phyloP scores from a whole-genome alignment of 2,329 filamentous ascomycete genomes.

The Helicocarpus griseus region DNA sequence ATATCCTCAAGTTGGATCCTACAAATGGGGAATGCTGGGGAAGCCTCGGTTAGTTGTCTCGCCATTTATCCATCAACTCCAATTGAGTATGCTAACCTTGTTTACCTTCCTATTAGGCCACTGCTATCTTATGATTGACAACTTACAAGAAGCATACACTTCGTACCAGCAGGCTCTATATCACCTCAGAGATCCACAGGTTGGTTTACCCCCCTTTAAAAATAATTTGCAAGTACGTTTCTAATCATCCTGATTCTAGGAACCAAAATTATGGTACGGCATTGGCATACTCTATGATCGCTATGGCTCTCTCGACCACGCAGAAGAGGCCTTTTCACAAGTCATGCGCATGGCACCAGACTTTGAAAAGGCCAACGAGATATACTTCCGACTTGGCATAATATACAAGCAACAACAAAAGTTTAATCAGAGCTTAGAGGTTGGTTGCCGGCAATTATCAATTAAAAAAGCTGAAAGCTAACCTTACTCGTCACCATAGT shows the following conservation, averaged over 20 bases:
- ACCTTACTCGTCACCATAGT: constrained; percentile 44
- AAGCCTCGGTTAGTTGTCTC: constrained; percentile 60
- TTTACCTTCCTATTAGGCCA: constrained; percentile 53
- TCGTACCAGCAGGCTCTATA: constrained; percentile 94
- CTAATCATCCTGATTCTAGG: no score
- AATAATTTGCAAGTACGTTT: no score
- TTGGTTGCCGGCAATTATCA: constrained; percentile 35
- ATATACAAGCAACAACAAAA: constrained; percentile 99
- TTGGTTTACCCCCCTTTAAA: constrained; percentile 32
- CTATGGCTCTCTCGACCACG: constrained; percentile 92
- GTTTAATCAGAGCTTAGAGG: constrained; percentile 83
- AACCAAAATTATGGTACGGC: constrained; percentile 97
- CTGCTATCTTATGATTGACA: constrained; percentile 98
- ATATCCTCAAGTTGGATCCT: constrained; percentile 78
- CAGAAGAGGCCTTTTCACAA: constrained; percentile 94
- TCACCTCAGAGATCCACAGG: constrained; percentile 87
- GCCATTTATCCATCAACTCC: not conserved
- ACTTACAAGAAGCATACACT: constrained; percentile 90
- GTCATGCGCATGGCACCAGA: constrained; percentile 98
- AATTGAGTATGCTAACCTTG: not conserved
- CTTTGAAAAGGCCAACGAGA: constrained; percentile 98
- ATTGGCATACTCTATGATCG: constrained; percentile 96
- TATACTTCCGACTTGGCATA: constrained; percentile 97
- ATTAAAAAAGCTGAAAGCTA: not conserved
- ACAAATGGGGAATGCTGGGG: constrained; percentile 95